Conservation (phyloP, 495 filamentous ascomycete species). For the Daldinia childiae region DNA sequence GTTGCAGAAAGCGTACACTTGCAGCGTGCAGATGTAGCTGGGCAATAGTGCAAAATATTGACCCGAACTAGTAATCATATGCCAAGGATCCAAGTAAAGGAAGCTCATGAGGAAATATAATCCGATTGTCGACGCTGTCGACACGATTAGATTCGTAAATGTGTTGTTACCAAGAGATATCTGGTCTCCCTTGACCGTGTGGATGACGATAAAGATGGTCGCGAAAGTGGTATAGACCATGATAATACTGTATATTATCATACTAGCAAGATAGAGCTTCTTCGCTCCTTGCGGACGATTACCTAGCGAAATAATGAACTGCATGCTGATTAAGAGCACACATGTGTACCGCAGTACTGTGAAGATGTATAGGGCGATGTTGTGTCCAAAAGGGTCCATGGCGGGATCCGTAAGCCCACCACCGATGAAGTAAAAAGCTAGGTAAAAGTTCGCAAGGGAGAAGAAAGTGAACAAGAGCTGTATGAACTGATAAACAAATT, state of each 20-base stretch:
- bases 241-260: constrained; percentile 89
- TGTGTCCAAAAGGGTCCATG: constrained; percentile 89
- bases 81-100: constrained; percentile 97
- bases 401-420: constrained; percentile 85
- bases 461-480: constrained; percentile 96
- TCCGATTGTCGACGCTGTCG: constrained; percentile 86
- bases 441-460: constrained; percentile 97
- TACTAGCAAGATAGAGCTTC: constrained; percentile 85
- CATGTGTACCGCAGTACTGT: constrained; percentile 83
- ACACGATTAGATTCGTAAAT: constrained; percentile 94
- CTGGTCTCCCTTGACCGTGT: constrained; percentile 68
- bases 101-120: constrained; percentile 97
- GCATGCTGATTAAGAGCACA: constrained; percentile 86
- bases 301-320: constrained; percentile 98
- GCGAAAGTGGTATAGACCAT: constrained; percentile 97
- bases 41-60: constrained; percentile 96
- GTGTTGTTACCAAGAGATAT: constrained; percentile 80
- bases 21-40: constrained; percentile 93
- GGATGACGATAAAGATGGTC: constrained; percentile 83
- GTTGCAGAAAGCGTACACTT: constrained; percentile 99
- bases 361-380: constrained; percentile 87
- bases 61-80: constrained; percentile 94
- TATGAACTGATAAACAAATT: constrained; percentile 95
- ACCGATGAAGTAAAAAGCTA: constrained; percentile 98
- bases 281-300: constrained; percentile 97